Base-by-base conservation (phyloP, 140 eudicot genomes). In the Erigeron philadelphicus region DNA sequence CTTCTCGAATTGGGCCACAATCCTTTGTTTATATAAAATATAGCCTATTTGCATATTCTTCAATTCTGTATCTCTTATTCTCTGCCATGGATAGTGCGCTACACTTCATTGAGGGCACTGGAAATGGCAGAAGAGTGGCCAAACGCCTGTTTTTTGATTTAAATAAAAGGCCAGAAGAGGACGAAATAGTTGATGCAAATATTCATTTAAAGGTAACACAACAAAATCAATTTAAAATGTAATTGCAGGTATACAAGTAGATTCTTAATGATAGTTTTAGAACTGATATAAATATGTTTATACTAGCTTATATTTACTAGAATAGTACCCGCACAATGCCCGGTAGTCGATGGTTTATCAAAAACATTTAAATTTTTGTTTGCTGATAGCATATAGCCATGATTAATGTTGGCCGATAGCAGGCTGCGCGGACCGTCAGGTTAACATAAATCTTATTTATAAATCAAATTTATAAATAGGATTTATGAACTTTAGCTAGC, bases 61-160 rank as follows among this genome's bases (percentile, higher is more conserved):
- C 25, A 1, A 21, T 21, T 21, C 25, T 21, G 25, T 21, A 21
- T 21, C 1, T 21, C 0, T 21, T 21, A 21, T 0, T 21, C 25
- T 25, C 56, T 43, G 46, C 79, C 13, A 79, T 79, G 80, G 80
- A 79, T 62, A 46, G 64, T 68, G 15, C 18, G 38, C 9, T 52
- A 61, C 17, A 10, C 55, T 75, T 35, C 11, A 38, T 43, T 17
- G 47, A 55, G 6, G 79, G 44, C 17, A 25, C 19, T 59, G 69
- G 44, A 68, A 76, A 42, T 15, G 71, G 68, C 17, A 44, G 31
- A 56, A 71, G 75, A 48, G 64, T 70, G 79, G 61, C 76, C 15
- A 79, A 74, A 79, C 62, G 63, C 16, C 46, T 75, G 49, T 68
- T 68, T 67, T n/a, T 73, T 45, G 83, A 79, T 70, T 55, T 79